These are phyloP conservation scores for Psilocybe tampanensis DNA, from an alignment of 768 basidiomycete genomes.

Conservation along the genomic window DNA sequence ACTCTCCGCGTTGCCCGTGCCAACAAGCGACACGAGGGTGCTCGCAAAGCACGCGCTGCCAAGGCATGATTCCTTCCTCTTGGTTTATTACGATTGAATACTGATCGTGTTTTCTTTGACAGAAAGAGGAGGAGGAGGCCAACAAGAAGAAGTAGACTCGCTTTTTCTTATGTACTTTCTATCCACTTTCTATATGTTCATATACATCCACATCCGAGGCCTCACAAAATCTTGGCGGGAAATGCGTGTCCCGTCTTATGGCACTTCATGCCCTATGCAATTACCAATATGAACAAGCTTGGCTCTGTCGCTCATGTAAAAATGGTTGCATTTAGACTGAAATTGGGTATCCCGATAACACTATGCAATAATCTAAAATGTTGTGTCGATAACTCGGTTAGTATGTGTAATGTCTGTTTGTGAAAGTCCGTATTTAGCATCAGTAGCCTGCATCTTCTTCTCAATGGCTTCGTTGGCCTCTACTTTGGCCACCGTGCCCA, in stretches of 20 bases:
- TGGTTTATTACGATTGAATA: neutral
- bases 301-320: conserved; percentile 1
- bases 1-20: conserved; percentile 87
- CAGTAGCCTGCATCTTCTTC: conserved; percentile 37
- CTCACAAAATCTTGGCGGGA: conserved; percentile 39
- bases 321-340: neutral
- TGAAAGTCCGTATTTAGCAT: conserved; percentile 10
- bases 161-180: conserved; percentile 25
- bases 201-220: conserved; percentile 28
- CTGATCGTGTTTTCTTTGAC: conserved; percentile 21
- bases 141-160: conserved; percentile 81
- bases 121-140: conserved; percentile 93
- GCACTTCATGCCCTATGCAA: conserved; percentile 40
- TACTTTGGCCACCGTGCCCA: conserved; percentile 78
- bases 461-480: conserved; percentile 69
- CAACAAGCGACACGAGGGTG: conserved; percentile 81
- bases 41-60: conserved; percentile 81
- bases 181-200: conserved; percentile 24
- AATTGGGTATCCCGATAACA: neutral
- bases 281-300: conserved; percentile 33
- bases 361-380: neutral
- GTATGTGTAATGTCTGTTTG: conserved; percentile 7
- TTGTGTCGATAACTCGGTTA: conserved; percentile 6
- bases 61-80: conserved; percentile 57
- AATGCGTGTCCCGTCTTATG: conserved; percentile 27